Evolutionary conservation across 139 green algal species (phyloP), one percentile per base, ranked within the genome.

Genomic region (Astrephomene gubernaculifera): DNA sequence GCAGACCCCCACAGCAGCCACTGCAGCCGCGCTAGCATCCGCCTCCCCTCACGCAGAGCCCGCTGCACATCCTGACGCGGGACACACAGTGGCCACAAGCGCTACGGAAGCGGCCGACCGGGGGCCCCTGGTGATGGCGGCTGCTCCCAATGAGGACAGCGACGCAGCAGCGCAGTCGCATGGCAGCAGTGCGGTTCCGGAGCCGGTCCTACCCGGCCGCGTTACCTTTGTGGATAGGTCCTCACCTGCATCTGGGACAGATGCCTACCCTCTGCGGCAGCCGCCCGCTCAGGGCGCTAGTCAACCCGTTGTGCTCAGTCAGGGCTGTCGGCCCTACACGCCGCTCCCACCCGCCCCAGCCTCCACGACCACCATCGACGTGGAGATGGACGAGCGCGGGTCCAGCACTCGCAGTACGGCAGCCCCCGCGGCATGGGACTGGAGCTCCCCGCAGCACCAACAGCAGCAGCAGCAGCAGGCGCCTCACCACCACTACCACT

Each of bases 331-430:
- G 49, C 49, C 49, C 49, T 57, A 57, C 49, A 57, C 49, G 49
- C 49, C 17, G 14, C 49, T 57, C 49, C 12, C 49, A 57, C 14
- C 49, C 17, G 49, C 10, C 19, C 27, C 31, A 33, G 73, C 74
- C 1, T 31, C 53, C 29, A 74, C 54, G 57, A 63, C 78, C 31
- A 84, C 78, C 21, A 84, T 87, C 36, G 82, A 87, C 44, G 57
- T 87, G 57, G 82, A 87, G 71, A 63, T 68, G 64, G 82, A 82
- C 6, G 12, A 17, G 12, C 17, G n/a, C n/a, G n/a, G n/a, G n/a
- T n/a, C n/a, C n/a, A n/a, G n/a, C n/a, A n/a, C n/a, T n/a, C n/a
- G n/a, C n/a, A n/a, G n/a, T n/a, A n/a, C n/a, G n/a, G n/a, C n/a
- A n/a, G n/a, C n/a, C n/a, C n/a, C n/a, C n/a, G n/a, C n/a, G n/a